phyloP scores from a whole-genome alignment of 805 yeast genomes.

The Nakazawaea pomicola region DNA sequence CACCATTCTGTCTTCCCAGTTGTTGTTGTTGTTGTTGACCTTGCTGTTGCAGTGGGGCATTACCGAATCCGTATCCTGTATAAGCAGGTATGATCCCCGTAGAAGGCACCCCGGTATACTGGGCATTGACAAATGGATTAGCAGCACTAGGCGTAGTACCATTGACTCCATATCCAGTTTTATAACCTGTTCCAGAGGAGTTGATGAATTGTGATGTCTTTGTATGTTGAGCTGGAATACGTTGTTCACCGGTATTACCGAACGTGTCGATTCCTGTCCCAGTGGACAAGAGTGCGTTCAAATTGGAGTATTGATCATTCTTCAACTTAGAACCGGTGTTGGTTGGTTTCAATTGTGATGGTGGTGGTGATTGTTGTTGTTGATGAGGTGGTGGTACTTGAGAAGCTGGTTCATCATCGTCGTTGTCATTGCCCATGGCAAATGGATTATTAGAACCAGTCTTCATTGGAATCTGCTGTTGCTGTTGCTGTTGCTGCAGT shows the following conservation, averaged over 20 bases:
- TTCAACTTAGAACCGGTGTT: slow-evolving; percentile 47
- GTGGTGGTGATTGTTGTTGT: slow-evolving; percentile 28
- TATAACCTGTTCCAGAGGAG: slow-evolving; percentile 83
- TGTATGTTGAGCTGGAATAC: slow-evolving; percentile 93
- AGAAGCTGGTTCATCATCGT: slow-evolving; percentile 16
- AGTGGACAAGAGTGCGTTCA: slow-evolving; percentile 71
- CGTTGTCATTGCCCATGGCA: slow-evolving; percentile 33
- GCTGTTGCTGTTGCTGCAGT: slow-evolving; percentile 35
- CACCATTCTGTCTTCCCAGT: not conserved
- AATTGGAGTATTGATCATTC: slow-evolving; percentile 59
- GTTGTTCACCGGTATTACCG: slow-evolving; percentile 77
- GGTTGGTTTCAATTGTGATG: slow-evolving; percentile 32
- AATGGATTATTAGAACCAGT: slow-evolving; percentile 82
- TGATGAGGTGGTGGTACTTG: slow-evolving; percentile 22
- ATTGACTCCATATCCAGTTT: slow-evolving; percentile 37
- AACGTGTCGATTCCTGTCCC: slow-evolving; percentile 94
- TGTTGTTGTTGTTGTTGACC: slow-evolving; percentile 22
- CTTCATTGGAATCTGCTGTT: slow-evolving; percentile 45
- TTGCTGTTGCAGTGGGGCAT: slow-evolving; percentile 41
- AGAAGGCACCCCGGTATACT: slow-evolving; percentile 68
- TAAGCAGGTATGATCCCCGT: slow-evolving; percentile 69
- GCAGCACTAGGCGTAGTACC: too few species aligned
- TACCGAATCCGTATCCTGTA: slow-evolving; percentile 95
- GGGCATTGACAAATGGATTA: slow-evolving; percentile 62
- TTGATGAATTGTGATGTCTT: slow-evolving; percentile 74